Evolutionary conservation across 306 rosid genomes (phyloP).

Genomic region (Cicer judaicum): DNA sequence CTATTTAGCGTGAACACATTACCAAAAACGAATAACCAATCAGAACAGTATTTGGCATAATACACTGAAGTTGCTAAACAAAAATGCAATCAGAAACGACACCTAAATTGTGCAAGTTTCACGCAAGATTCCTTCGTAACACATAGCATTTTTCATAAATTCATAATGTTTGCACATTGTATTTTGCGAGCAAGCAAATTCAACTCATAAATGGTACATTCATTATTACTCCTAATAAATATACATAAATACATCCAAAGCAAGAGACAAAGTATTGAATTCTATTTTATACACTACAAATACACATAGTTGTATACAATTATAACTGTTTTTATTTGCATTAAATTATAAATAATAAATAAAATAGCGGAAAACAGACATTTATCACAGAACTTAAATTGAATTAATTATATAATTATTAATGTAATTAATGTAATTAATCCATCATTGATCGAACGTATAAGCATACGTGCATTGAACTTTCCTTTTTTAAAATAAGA

Average conservation of each 20-base stretch:
- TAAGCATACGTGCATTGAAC: slow-evolving; percentile 26
- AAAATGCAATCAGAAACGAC: background rate
- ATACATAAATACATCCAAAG: slow-evolving; percentile 13
- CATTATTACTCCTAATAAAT: slow-evolving; percentile 14
- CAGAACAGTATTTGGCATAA: background rate
- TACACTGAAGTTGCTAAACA: background rate
- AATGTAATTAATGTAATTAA: background rate
- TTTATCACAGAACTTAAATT: slow-evolving; percentile 20
- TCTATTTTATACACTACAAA: slow-evolving; percentile 12
- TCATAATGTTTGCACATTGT: background rate
- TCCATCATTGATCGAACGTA: background rate
- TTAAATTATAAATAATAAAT: background rate
- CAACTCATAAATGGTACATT: background rate
- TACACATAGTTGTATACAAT: background rate
- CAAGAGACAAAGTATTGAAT: background rate
- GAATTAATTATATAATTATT: slow-evolving; percentile 1
- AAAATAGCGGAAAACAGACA: slow-evolving; percentile 1
- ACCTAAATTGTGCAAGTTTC: background rate
- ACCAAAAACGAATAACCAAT: background rate
- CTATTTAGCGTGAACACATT: background rate
- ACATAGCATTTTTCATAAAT: background rate
- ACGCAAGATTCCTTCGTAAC: background rate
- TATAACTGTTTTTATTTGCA: background rate
- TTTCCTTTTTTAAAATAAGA: background rate
- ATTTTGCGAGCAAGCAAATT: slow-evolving; percentile 7